Conservation (phyloP, 352 stramenopile species). For the Phytophthora hibernalis region DNA sequence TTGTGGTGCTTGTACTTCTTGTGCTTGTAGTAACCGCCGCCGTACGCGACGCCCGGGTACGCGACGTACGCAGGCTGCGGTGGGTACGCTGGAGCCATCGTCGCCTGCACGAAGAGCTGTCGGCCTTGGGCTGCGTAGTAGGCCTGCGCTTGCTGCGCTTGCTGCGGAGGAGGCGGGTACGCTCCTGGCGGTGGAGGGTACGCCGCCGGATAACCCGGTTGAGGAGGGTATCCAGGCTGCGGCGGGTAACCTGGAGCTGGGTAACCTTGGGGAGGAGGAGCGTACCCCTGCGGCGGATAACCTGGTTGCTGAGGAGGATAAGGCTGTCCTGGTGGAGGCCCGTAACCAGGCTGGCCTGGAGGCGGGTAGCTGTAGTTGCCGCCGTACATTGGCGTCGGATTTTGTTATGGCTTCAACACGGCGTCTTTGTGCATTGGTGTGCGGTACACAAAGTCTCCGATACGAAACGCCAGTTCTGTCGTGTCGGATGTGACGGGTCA, state of each 20-base stretch:
- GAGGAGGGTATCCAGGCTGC: constrained; percentile 38
- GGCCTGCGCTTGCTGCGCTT: constrained; percentile 60
- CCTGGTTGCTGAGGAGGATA: constrained; percentile 28
- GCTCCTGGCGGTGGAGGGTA: constrained; percentile 37
- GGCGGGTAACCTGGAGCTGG: constrained; percentile 30
- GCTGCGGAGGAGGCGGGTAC: constrained; percentile 50
- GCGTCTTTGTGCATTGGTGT: constrained; percentile 25
- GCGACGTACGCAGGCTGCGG: constrained; percentile 65
- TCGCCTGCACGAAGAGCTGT: constrained; percentile 77
- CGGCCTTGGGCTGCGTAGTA: constrained; percentile 75
- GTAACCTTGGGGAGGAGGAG: constrained; percentile 31
- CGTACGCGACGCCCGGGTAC: constrained; percentile 69
- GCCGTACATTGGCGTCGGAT: constrained; percentile 34
- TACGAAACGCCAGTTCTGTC: constrained; percentile 27
- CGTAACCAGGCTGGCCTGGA: constrained; percentile 21
- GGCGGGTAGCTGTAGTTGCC: constrained; percentile 39
- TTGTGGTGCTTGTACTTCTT: constrained; percentile 65
- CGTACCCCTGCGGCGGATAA: constrained; percentile 33
- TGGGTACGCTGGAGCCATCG: constrained; percentile 46
- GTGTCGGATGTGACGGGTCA: not conserved
- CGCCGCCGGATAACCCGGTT: constrained; percentile 46
- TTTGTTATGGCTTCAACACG: constrained; percentile 30
- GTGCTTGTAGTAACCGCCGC: constrained; percentile 58
- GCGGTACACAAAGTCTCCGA: not conserved
- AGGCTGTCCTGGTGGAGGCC: constrained; percentile 8